Base-by-base conservation (phyloP, 1,284 basidiomycete species). In the Heterobasidion parviporum region DNA sequence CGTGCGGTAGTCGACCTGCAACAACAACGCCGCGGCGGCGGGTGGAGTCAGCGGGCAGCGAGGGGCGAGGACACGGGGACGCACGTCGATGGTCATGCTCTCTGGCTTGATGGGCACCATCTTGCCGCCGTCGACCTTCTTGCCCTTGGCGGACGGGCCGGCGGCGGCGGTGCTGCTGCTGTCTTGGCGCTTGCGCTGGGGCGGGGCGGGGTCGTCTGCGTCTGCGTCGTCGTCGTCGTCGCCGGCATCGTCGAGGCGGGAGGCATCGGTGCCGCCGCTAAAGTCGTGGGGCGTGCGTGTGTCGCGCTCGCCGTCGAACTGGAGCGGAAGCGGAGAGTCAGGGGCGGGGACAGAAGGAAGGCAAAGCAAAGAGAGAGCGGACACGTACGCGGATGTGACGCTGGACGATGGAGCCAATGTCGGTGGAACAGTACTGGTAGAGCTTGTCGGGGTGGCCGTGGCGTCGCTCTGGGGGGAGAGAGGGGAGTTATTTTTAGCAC, bases 351-450 rank as follows among this genome's bases (percentile, higher is more conserved):
- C 45, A 6, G 46, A 47, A 15, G 18, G 26, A 3, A 26, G 26
- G 5, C 26, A 6, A 18, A 47, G 3, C 2, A 47, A 8, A 47
- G n/a, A 47, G 18, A 20, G 46, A 20, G 12, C 46, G 46, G 10
- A 20, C 5, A 65, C 74, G 59, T 60, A 82, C 79, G 54, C 77
- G 71, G 8, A 76, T 61, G 64, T 80, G 77, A 45, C 75, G 70
- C 53, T 76, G 69, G 36, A 82, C 70, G 56, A 80, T 75, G 46
- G 70, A 66, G 58, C 73, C 69, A 58, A 77, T 71, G 59, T 81
- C 77, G n/a, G 69, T 71, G 2, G 79, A 81, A 61, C 74, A 77
- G 65, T 82, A 83, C 66, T 82, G 78, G 64, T 78, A 82, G 48
- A 83, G 72, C 67, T 83, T 83, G 59, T 75, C 72, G 63, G 78